These are phyloP conservation scores for Phytopythium helicoides DNA, from an alignment of 352 stramenopile genomes.

Conservation along the genomic window DNA sequence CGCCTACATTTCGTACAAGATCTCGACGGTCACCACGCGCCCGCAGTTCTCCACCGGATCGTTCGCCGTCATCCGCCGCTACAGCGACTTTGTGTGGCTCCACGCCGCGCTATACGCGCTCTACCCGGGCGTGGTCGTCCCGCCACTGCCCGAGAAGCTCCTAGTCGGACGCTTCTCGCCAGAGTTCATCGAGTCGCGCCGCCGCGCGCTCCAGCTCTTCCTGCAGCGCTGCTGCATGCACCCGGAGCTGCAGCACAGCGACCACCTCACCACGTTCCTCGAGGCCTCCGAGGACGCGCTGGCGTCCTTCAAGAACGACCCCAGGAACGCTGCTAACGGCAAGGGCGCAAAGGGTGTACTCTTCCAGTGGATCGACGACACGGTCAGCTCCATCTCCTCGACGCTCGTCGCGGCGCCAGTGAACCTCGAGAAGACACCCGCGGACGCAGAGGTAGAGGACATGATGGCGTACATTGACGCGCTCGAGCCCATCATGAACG, in stretches of 20 bases:
- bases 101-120: constrained; percentile 85
- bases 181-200: constrained; percentile 89
- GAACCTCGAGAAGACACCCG: constrained; percentile 81
- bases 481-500: constrained; percentile 94
- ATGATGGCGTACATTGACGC: constrained; percentile 96
- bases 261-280: constrained; percentile 83
- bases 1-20: constrained; percentile 97
- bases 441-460: constrained; percentile 94
- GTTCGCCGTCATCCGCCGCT: constrained; percentile 91
- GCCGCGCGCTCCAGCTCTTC: constrained; percentile 79
- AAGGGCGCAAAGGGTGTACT: constrained; percentile 54
- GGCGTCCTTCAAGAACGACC: constrained; percentile 59
- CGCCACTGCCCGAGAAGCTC: constrained; percentile 95
- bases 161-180: constrained; percentile 92
- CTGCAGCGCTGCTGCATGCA: constrained; percentile 75
- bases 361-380: constrained; percentile 90
- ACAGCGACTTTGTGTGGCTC: constrained; percentile 97
- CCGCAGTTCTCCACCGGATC: constrained; percentile 83
- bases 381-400: constrained; percentile 79
- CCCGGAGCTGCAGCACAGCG: constrained; percentile 81
- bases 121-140: constrained; percentile 91
- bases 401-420: constrained; percentile 48
- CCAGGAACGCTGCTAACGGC: constrained; percentile 42
- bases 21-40: constrained; percentile 74
- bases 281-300: constrained; percentile 77